Conservation (phyloP, 148 eudicot species). For the Spergularia bocconei region DNA sequence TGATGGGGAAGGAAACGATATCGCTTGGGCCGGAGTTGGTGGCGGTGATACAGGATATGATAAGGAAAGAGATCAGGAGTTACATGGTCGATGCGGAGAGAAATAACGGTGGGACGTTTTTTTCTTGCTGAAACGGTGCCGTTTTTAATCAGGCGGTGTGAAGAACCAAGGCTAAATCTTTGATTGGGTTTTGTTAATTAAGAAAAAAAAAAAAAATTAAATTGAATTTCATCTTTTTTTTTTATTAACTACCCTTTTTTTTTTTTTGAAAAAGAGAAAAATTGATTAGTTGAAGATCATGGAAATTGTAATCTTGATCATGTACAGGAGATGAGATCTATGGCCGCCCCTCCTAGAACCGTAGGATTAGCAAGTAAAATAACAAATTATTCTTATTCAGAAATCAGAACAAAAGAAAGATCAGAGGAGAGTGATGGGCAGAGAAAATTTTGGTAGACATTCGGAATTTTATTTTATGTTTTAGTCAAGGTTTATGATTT, state of each 20-base stretch:
- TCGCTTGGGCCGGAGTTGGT: conserved; percentile 43
- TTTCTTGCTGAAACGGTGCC: conserved; percentile 25
- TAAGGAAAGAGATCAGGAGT: conserved; percentile 52
- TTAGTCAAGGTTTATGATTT: background rate
- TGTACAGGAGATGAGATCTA: conserved; percentile 21
- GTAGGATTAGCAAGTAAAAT: conserved; percentile 11
- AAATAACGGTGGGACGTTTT: conserved; percentile 7
- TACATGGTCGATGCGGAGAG: conserved; percentile 36
- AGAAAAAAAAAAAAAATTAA: too few relatives aligned
- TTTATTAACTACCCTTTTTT: too few relatives aligned
- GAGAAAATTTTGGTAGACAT: conserved; percentile 19
- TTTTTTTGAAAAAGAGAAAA: background rate
- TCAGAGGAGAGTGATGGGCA: background rate
- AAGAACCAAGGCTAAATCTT: conserved; percentile 4
- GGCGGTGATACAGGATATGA: conserved; percentile 54
- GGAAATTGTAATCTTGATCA: conserved; percentile 10
- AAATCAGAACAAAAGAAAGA: background rate
- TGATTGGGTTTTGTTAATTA: too few relatives aligned
- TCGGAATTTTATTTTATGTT: background rate
- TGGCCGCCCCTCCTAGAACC: background rate
- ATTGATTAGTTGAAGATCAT: conserved; percentile 4
- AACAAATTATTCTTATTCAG: background rate
- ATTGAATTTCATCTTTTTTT: too few relatives aligned
- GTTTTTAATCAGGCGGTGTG: background rate
- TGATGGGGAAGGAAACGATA: conserved; percentile 16